Conservation (phyloP, 1,139 yeast genomes). For the Pichia inconspicua region DNA sequence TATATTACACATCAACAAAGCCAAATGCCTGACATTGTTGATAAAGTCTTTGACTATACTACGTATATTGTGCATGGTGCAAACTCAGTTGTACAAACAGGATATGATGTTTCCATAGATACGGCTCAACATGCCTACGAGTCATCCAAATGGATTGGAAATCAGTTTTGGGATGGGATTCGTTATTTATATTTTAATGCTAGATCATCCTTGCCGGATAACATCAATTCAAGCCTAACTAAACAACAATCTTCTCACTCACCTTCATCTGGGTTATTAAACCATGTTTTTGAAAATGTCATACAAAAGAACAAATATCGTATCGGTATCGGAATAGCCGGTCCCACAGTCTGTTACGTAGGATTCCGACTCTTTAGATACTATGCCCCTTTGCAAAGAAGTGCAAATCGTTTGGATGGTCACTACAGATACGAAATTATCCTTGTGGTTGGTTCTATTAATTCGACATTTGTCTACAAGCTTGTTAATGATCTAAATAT, state of each 20-base stretch:
- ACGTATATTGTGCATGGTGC: constrained; percentile 5
- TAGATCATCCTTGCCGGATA: constrained; percentile 3
- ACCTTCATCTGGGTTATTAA: background rate
- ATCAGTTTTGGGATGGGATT: constrained; percentile 2
- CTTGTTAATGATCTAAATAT: constrained; percentile 68
- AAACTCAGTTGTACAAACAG: constrained; percentile 2
- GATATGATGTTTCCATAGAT: constrained; percentile 8
- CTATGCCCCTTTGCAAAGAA: constrained; percentile 30
- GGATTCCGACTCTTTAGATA: constrained; percentile 8
- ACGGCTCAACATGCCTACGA: constrained; percentile 7
- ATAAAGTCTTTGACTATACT: constrained; percentile 15
- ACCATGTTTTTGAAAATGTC: constrained; percentile 1
- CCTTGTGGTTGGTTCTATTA: constrained; percentile 67
- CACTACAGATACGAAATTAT: constrained; percentile 50
- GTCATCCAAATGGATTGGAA: constrained; percentile 7
- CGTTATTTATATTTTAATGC: constrained; percentile 1
- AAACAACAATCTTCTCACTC: constrained; percentile 1
- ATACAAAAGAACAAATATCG: constrained; percentile 1
- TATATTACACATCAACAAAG: background rate
- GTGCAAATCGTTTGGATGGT: constrained; percentile 35
- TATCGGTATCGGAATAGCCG: constrained; percentile 9
- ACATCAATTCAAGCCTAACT: background rate
- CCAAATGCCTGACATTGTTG: constrained; percentile 20
- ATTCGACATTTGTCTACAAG: constrained; percentile 64
- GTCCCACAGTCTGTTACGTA: constrained; percentile 8